Evolutionary conservation across 441 rosid species (phyloP).

Genomic region (Arabidopsis lyrata): DNA sequence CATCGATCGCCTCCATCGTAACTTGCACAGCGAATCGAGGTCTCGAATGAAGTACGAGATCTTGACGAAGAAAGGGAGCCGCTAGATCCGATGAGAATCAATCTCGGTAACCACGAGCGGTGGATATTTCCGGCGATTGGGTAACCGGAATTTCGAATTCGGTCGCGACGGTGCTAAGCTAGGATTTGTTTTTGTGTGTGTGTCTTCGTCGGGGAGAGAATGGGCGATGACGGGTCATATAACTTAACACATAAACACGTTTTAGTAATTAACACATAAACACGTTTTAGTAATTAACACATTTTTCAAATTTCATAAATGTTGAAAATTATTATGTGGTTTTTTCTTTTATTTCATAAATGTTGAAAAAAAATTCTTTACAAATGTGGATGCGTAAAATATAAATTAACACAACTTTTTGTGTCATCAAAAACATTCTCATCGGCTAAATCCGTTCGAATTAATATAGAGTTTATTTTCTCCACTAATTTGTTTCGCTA

Average conservation of each 20-base stretch:
- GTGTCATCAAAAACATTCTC: constrained; percentile 5
- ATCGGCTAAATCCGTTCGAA: background rate
- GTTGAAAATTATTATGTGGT: background rate
- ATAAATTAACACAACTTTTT: background rate
- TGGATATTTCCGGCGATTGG: constrained; percentile 11
- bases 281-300: constrained; percentile 24
- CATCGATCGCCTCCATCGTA: constrained; percentile 85
- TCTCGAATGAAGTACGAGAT: constrained; percentile 37
- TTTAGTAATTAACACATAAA: constrained; percentile 13
- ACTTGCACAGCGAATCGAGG: constrained; percentile 26
- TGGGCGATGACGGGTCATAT: constrained; percentile 30
- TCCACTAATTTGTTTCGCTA: too few relatives aligned
- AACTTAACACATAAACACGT: constrained; percentile 30
- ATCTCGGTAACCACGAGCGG: background rate
- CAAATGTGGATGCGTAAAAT: background rate
- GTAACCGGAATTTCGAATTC: constrained; percentile 28
- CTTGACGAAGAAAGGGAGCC: constrained; percentile 33
- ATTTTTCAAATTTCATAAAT: constrained; percentile 17
- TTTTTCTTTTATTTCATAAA: background rate
- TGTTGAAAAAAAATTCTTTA: too few relatives aligned
- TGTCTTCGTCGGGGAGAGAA: constrained; percentile 31
- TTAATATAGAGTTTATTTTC: background rate
- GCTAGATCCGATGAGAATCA: constrained; percentile 30
- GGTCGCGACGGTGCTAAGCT: constrained; percentile 44
- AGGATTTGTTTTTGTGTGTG: constrained; percentile 24